These are phyloP conservation scores for Colletotrichum camelliae DNA, from an alignment of 2,329 filamentous ascomycete genomes.

Conservation along the genomic window DNA sequence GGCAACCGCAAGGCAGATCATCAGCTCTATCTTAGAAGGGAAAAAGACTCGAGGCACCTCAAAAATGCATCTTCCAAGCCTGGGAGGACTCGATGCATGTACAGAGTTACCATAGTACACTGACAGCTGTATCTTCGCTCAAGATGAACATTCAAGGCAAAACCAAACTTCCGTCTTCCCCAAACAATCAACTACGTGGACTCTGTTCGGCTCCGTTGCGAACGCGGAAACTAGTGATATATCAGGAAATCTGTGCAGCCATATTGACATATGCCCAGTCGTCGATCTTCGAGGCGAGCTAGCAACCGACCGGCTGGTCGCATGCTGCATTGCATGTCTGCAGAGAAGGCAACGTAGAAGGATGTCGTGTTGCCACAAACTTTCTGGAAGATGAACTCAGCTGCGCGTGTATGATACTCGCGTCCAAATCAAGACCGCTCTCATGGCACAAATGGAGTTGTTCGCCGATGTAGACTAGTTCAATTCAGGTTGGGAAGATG, in stretches of 20 bases:
- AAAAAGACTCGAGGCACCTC: not conserved
- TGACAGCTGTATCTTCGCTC: fast-evolving
- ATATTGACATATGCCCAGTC: not conserved
- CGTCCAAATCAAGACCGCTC: too few species aligned
- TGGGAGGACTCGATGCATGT: fast-evolving
- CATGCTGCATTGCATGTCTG: not conserved
- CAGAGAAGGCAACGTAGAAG: not conserved
- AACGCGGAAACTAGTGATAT: not conserved
- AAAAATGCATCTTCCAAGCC: not conserved
- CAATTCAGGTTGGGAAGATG: not conserved
- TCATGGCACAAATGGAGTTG: not conserved
- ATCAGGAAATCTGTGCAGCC: not conserved
- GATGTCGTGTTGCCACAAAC: not conserved
- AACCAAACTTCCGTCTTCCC: not conserved
- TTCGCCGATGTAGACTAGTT: not conserved
- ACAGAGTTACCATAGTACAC: not conserved
- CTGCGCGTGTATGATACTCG: too few species aligned
- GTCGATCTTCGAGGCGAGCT: not conserved
- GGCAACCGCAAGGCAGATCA: not conserved
- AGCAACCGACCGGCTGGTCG: not conserved
- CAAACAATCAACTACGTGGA: not conserved
- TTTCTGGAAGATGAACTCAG: not conserved
- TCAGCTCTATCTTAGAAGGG: fast-evolving
- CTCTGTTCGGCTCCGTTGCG: not conserved
- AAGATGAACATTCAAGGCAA: not conserved